phyloP scores from a whole-genome alignment of 257 asterid species.

The Solanum pinnatisectum region DNA sequence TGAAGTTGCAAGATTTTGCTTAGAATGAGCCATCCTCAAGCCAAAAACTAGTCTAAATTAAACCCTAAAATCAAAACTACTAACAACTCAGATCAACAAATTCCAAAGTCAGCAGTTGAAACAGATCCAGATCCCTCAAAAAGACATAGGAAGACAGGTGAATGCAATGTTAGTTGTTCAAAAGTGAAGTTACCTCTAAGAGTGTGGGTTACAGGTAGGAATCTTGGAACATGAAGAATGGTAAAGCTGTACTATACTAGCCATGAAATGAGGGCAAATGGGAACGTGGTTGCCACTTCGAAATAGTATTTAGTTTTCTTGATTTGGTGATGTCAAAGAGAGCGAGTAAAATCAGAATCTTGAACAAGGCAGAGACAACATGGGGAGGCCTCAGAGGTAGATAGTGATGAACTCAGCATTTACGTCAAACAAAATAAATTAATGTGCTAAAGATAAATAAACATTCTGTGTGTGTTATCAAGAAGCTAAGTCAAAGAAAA shows the following conservation, averaged over 20 bases:
- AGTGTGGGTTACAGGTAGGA: conserved; percentile 4
- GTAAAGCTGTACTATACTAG: conserved; percentile 9
- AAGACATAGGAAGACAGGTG: not conserved
- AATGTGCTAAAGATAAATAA: not conserved
- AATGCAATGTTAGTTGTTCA: not conserved
- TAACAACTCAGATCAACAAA: not conserved
- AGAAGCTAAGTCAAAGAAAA: conserved; percentile 17
- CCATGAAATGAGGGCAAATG: conserved; percentile 16
- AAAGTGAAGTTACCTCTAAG: not conserved
- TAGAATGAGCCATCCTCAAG: not conserved
- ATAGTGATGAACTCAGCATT: not conserved
- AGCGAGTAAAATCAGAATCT: conserved; percentile 6
- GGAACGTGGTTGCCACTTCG: conserved; percentile 44
- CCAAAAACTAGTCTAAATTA: not conserved
- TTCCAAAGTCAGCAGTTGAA: not conserved
- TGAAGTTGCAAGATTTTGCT: not conserved
- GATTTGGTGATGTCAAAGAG: not conserved
- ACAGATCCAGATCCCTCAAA: not conserved
- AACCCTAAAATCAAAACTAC: not conserved
- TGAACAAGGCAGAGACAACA: not conserved
- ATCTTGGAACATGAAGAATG: conserved; percentile 13
- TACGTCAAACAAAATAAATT: not conserved
- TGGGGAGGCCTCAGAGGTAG: not conserved
- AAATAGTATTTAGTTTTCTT: not conserved
- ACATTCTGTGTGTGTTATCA: not conserved